Evolutionary conservation across 176 grass and related monocot species (phyloP).

Genomic region (Oryza nivara): DNA sequence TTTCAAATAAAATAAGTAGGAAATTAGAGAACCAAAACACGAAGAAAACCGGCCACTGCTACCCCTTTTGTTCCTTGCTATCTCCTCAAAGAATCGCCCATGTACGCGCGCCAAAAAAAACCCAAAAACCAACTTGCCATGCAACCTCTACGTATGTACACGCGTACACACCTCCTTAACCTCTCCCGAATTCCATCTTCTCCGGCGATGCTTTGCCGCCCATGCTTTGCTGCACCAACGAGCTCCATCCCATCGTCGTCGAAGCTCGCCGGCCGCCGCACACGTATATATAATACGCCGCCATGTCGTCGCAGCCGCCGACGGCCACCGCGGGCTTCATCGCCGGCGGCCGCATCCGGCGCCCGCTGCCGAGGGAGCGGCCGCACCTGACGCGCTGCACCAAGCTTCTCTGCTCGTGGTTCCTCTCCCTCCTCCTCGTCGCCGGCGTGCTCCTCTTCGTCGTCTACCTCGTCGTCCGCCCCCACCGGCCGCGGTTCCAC

Average conservation of each 20-base stretch:
- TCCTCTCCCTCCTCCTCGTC: constrained; percentile 58
- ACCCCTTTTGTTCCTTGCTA: not conserved
- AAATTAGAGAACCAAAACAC: not conserved
- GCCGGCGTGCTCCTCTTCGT: constrained; percentile 72
- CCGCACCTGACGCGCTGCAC: constrained; percentile 49
- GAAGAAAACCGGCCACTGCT: not conserved
- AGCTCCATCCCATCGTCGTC: not conserved
- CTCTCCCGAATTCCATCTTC: not conserved
- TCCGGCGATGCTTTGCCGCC: not conserved
- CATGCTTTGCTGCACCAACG: not conserved
- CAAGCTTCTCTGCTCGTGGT: constrained; percentile 66
- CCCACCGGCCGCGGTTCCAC: constrained; percentile 85
- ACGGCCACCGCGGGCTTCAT: constrained; percentile 7
- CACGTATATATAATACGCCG: not conserved
- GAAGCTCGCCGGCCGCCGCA: not conserved
- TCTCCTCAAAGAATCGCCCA: not conserved
- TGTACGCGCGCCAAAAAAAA: not conserved
- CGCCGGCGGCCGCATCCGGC: constrained; percentile 6
- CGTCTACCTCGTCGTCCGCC: constrained; percentile 70
- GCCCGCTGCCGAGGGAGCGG: constrained; percentile 32
- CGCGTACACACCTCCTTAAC: not conserved
- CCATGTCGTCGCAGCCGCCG: not conserved
- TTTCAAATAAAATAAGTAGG: not conserved
- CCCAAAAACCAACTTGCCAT: not conserved
- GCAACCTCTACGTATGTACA: not conserved